Conservation (phyloP, 768 basidiomycete species). For the Russula compacta region DNA sequence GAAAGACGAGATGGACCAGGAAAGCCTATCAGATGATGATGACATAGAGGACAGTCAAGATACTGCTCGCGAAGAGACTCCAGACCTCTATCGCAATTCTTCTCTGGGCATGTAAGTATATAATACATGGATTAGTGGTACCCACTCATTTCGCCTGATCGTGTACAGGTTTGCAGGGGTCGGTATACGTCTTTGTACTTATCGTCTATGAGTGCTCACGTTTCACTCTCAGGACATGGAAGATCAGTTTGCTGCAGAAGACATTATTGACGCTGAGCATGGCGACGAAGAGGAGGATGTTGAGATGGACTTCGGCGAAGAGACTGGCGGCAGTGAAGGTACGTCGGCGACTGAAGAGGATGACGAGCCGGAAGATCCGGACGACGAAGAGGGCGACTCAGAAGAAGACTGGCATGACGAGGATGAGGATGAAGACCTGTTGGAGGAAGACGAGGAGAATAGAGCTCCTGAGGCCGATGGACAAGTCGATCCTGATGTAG, state of each 20-base stretch:
- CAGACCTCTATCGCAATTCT: constrained; percentile 92
- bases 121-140: background rate
- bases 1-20: constrained; percentile 37
- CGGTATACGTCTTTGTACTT: constrained; percentile 29
- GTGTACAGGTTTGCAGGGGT: constrained; percentile 62
- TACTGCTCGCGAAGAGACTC: constrained; percentile 69
- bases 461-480: constrained; percentile 29
- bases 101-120: constrained; percentile 82
- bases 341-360: constrained; percentile 70
- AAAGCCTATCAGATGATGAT: constrained; percentile 40
- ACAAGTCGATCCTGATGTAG: constrained; percentile 33
- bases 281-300: constrained; percentile 76
- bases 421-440: constrained; percentile 60
- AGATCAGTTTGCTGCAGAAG: constrained; percentile 60
- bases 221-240: constrained; percentile 64
- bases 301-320: constrained; percentile 82
- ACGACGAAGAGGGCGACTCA: constrained; percentile 46
- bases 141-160: background rate
- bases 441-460: constrained; percentile 30
- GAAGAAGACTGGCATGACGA: constrained; percentile 56
- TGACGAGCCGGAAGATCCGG: constrained; percentile 55
- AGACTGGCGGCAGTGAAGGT: constrained; percentile 72
- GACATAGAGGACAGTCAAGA: constrained; percentile 52
- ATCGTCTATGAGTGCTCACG: constrained; percentile 16
- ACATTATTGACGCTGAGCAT: constrained; percentile 76